phyloP scores from a whole-genome alignment of 257 asterid species.

The Verbena officinalis region DNA sequence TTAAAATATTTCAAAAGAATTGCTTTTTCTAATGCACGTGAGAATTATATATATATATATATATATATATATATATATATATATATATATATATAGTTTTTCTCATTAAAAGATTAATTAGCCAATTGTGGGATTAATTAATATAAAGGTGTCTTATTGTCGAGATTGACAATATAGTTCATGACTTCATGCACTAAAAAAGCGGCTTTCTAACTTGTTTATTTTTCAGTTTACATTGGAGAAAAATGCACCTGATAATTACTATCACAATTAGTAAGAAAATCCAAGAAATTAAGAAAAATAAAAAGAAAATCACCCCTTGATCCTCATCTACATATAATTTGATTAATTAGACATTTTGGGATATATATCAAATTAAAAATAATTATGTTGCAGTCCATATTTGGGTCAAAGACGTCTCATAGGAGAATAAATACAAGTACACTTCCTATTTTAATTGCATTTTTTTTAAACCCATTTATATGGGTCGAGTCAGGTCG shows the following conservation, averaged over 20 bases:
- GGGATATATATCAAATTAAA: no score
- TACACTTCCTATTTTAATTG: conserved; percentile 9
- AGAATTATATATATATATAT: no score
- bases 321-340: not conserved
- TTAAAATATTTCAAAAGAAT: not conserved
- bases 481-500: no score
- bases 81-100: no score
- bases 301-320: no score
- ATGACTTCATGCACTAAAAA: conserved; percentile 6
- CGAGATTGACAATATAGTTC: conserved; percentile 15
- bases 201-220: not conserved
- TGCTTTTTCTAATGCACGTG: no score
- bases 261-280: no score
- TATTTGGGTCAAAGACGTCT: conserved; percentile 45
- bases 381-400: not conserved
- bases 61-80: no score
- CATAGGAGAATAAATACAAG: conserved; percentile 4
- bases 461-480: no score
- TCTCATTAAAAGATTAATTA: conserved; percentile 22
- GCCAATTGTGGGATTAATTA: conserved; percentile 4
- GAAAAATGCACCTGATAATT: no score
- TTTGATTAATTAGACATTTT: not conserved
- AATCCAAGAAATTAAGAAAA: no score
- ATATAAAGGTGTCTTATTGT: not conserved
- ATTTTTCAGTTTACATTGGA: no score